These are phyloP conservation scores for Hanseniaspora taiwanica DNA, from an alignment of 805 yeast genomes.

Conservation along the genomic window DNA sequence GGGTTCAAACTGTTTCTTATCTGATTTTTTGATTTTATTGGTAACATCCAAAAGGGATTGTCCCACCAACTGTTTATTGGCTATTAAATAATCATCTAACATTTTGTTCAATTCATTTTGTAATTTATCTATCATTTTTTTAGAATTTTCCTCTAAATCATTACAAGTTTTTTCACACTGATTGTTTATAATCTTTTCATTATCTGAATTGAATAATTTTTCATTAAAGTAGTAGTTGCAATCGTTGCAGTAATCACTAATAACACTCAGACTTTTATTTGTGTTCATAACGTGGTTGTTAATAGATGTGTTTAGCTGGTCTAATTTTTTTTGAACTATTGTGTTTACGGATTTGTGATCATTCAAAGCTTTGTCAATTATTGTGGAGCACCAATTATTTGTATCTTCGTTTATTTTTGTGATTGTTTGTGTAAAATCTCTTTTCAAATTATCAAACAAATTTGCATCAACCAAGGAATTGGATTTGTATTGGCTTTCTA, in stretches of 20 bases:
- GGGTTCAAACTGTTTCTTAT: slow-evolving; percentile 19
- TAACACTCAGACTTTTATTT: slow-evolving; percentile 17
- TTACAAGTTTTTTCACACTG: slow-evolving; percentile 16
- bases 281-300: slow-evolving; percentile 12
- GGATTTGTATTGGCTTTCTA: background rate
- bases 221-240: slow-evolving; percentile 19
- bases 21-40: slow-evolving; percentile 18
- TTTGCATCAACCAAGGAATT: background rate
- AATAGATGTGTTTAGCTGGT: slow-evolving; percentile 10
- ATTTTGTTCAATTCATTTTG: slow-evolving; percentile 6
- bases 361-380: background rate
- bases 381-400: background rate
- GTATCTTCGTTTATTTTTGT: background rate
- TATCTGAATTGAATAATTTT: slow-evolving; percentile 16
- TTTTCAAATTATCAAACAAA: background rate
- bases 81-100: slow-evolving; percentile 13
- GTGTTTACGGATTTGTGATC: slow-evolving; percentile 15
- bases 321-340: slow-evolving; percentile 11
- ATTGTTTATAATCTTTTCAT: slow-evolving; percentile 9
- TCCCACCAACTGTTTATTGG: slow-evolving; percentile 15
- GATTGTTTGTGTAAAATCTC: background rate
- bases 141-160: slow-evolving; percentile 12
- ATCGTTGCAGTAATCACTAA: slow-evolving; percentile 21
- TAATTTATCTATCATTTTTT: slow-evolving; percentile 11
- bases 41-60: slow-evolving; percentile 18